Evolutionary conservation across 2,329 filamentous ascomycete species (phyloP).

Genomic region (Cordyceps militaris): DNA sequence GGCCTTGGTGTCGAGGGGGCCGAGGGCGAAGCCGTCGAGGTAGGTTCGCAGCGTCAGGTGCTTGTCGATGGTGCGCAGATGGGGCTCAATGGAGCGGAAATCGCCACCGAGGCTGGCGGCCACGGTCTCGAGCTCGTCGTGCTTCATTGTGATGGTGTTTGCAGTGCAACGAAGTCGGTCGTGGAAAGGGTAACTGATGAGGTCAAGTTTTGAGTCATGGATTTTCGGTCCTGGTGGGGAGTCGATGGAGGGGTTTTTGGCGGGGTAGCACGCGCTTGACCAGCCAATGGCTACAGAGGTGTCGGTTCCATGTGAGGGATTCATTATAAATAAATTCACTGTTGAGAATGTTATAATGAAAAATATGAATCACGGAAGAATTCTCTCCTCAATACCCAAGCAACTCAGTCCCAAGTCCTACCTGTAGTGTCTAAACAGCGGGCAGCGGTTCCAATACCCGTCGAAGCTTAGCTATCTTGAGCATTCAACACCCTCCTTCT

Average conservation of each 20-base stretch:
- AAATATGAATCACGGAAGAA: no score
- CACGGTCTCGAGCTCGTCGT: slow-evolving; percentile 47
- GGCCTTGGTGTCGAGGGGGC: slow-evolving; percentile 70
- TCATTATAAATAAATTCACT: background rate
- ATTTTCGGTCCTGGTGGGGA: slow-evolving; percentile 21
- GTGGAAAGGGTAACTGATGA: background rate
- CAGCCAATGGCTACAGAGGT: background rate
- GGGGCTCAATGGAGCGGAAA: slow-evolving; percentile 74
- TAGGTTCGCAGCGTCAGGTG: slow-evolving; percentile 83
- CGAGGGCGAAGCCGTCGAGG: slow-evolving; percentile 71
- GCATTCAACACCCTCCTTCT: no score
- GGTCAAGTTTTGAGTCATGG: slow-evolving; percentile 18
- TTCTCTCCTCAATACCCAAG: no score
- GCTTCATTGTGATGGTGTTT: slow-evolving; percentile 41
- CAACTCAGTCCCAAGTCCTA: no score
- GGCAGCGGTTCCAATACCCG: no score
- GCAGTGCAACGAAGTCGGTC: background rate
- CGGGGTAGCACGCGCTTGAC: slow-evolving; percentile 6
- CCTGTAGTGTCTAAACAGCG: no score
- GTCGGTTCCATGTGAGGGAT: background rate
- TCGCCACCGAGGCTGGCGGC: slow-evolving; percentile 52
- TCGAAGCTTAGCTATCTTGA: no score
- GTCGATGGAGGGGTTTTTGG: slow-evolving; percentile 11
- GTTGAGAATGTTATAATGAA: no score
- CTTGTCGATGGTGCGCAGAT: slow-evolving; percentile 72